phyloP scores from a whole-genome alignment of 805 yeast genomes.

The Candida insectorum region DNA sequence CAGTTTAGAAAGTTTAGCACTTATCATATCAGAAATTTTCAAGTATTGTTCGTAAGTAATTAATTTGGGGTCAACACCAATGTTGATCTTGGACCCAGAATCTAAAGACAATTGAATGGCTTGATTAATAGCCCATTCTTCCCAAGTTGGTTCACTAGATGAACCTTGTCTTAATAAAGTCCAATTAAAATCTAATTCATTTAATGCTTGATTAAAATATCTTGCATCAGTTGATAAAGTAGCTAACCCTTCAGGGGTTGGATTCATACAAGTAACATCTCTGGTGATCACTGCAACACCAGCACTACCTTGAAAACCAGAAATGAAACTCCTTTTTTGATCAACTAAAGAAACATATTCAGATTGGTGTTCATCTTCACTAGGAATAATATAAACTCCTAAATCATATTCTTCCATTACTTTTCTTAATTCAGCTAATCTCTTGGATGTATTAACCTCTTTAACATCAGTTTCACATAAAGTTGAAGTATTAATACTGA shows the following conservation, averaged over 20 bases:
- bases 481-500: slow-evolving; percentile 39
- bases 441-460: slow-evolving; percentile 58
- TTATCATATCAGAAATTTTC: slow-evolving; percentile 28
- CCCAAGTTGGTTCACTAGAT: slow-evolving; percentile 51
- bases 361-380: slow-evolving; percentile 64
- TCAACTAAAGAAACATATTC: slow-evolving; percentile 55
- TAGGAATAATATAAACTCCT: slow-evolving; percentile 56
- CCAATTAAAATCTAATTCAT: slow-evolving; percentile 63
- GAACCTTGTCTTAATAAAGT: slow-evolving; percentile 50
- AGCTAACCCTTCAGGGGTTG: slow-evolving; percentile 51
- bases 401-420: slow-evolving; percentile 46
- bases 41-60: slow-evolving; percentile 35
- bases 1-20: slow-evolving; percentile 18
- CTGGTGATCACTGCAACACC: slow-evolving; percentile 59
- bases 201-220: slow-evolving; percentile 55
- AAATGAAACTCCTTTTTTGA: slow-evolving; percentile 53
- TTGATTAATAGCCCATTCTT: slow-evolving; percentile 52
- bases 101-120: slow-evolving; percentile 49
- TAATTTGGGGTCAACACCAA: slow-evolving; percentile 51
- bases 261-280: slow-evolving; percentile 49
- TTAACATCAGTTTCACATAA: slow-evolving; percentile 41
- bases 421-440: slow-evolving; percentile 60
- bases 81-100: slow-evolving; percentile 33
- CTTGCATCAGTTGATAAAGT: slow-evolving; percentile 60
- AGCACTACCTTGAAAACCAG: slow-evolving; percentile 61